Conservation (phyloP, 2,329 filamentous ascomycete species). For the Cercospora sp. region DNA sequence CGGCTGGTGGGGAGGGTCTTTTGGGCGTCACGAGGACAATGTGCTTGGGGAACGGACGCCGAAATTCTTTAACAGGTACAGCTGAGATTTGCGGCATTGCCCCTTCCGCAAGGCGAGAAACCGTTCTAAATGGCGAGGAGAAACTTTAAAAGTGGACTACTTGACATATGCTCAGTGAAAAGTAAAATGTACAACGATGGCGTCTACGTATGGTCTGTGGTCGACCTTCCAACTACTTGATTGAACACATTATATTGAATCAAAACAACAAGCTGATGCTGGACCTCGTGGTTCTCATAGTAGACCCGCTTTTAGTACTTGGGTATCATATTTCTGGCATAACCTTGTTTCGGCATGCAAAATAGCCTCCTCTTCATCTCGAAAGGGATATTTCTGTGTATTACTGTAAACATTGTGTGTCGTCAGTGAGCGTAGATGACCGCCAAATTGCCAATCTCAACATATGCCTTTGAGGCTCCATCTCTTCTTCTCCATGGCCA, state of each 20-base stretch:
- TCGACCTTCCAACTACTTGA: background rate
- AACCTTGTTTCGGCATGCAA: background rate
- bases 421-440: background rate
- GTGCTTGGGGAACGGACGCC: background rate
- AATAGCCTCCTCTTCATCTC: conserved; percentile 1
- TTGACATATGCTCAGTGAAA: background rate
- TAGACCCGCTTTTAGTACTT: background rate
- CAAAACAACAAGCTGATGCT: background rate
- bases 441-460: background rate
- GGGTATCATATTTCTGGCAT: conserved; percentile 5
- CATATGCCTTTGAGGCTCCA: background rate
- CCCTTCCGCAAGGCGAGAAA: no score
- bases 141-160: background rate
- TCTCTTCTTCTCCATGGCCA: conserved; percentile 1
- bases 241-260: conserved; percentile 1
- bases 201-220: background rate
- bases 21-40: background rate
- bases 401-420: background rate
- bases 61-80: background rate
- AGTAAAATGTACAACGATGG: background rate
- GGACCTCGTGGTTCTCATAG: background rate
- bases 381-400: background rate
- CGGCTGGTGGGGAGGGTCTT: background rate
- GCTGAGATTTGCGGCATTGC: background rate
- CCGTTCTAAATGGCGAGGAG: background rate